Percentiles rank a stretch among this genome's conserved stretches.
Conservation (phyloP, 345 rosid species). For the Brassica incana region DNA sequence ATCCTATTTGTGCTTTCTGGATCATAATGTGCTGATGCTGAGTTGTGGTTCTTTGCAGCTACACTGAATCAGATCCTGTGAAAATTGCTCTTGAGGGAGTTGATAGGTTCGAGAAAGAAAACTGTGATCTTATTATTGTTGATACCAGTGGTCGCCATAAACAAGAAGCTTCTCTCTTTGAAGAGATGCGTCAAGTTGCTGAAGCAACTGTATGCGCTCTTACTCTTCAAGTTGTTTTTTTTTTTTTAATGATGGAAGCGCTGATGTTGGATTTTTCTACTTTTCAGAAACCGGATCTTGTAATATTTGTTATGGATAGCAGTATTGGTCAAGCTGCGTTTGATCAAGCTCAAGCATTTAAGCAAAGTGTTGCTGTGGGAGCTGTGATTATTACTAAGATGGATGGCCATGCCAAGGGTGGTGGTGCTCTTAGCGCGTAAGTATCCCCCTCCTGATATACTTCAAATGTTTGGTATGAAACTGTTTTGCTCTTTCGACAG, state of each 20-base stretch:
- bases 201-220: constrained; percentile 71
- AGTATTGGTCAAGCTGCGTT: constrained; percentile 93
- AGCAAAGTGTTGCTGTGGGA: constrained; percentile 80
- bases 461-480: background rate
- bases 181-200: constrained; percentile 97
- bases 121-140: constrained; percentile 87
- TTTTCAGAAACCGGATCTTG: constrained; percentile 83
- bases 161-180: constrained; percentile 95
- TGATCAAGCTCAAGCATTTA: constrained; percentile 93
- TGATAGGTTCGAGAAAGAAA: constrained; percentile 83
- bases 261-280: background rate
- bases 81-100: constrained; percentile 91
- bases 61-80: constrained; percentile 92
- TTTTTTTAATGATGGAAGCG: background rate
- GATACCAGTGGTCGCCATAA: constrained; percentile 97
- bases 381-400: constrained; percentile 88
- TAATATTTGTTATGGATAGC: constrained; percentile 90
- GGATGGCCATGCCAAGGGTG: constrained; percentile 99
- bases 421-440: constrained; percentile 97
- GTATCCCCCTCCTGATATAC: constrained; percentile 31
- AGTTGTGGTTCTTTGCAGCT: constrained; percentile 46
- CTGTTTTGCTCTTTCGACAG: background rate
- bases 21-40: background rate
- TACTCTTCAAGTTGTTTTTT: too few relatives aligned
- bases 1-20: background rate